Evolutionary conservation across 805 yeast genomes (phyloP).

Genomic region (Starmera amethionina): DNA sequence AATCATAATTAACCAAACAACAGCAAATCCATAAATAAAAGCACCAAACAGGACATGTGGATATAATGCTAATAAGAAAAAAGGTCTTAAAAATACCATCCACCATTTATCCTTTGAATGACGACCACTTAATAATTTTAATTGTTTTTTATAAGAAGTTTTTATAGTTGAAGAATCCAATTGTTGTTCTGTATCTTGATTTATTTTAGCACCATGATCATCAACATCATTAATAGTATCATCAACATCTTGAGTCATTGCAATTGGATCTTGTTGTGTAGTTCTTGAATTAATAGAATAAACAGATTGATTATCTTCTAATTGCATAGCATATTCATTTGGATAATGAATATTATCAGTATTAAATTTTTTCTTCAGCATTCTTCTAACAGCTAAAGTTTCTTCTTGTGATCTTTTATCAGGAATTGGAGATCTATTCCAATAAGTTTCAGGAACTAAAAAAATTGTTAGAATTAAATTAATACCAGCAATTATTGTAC

Average conservation of each 20-base stretch:
- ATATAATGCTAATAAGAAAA: conserved; percentile 34
- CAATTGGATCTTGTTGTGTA: no score
- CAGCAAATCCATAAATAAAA: conserved; percentile 43
- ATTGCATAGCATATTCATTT: background rate
- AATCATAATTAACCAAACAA: conserved; percentile 54
- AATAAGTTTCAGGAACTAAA: conserved; percentile 57
- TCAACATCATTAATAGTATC: background rate
- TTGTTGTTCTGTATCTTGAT: background rate
- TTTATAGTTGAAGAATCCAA: background rate
- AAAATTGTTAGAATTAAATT: conserved; percentile 34
- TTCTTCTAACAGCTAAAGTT: conserved; percentile 35
- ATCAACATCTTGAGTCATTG: background rate
- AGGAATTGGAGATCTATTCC: conserved; percentile 45
- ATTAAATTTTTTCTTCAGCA: conserved; percentile 15
- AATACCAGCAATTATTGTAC: conserved; percentile 40
- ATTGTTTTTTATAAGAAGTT: conserved; percentile 20
- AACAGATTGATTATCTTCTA: background rate
- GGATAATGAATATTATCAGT: conserved; percentile 1
- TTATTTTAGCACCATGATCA: background rate
- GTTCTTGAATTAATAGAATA: background rate
- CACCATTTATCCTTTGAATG: conserved; percentile 41
- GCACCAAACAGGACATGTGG: conserved; percentile 45
- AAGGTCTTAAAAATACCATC: conserved; percentile 47
- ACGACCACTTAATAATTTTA: conserved; percentile 38
- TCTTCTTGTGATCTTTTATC: conserved; percentile 37